Conservation (phyloP, 176 grass and related monocot species). For the Hsuehochloa calcarea region DNA sequence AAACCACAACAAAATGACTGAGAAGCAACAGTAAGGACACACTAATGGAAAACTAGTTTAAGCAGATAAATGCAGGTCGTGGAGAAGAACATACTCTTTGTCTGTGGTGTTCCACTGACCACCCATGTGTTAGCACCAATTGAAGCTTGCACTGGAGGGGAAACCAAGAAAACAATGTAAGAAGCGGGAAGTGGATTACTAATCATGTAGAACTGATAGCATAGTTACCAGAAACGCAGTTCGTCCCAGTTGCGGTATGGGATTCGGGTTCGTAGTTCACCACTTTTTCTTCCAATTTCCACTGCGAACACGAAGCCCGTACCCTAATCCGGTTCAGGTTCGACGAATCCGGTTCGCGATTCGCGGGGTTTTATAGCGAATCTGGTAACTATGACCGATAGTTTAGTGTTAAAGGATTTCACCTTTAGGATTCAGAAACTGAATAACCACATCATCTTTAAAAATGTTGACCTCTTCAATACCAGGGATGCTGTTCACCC, state of each 20-base stretch:
- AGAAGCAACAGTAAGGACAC: neutral
- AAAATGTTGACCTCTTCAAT: constrained; percentile 99
- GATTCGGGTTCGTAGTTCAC: no score
- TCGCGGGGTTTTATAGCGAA: no score
- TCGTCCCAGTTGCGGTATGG: no score
- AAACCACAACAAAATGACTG: constrained; percentile 1
- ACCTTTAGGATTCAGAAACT: constrained; percentile 99
- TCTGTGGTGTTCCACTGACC: constrained; percentile 96
- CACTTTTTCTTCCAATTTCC: no score
- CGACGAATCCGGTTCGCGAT: no score
- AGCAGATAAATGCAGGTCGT: constrained; percentile 6
- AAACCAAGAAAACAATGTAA: constrained; percentile 30
- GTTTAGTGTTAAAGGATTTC: neutral
- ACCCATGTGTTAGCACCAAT: constrained; percentile 98
- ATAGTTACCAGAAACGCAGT: no score
- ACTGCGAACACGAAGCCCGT: no score
- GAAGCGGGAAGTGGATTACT: neutral
- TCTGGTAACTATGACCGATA: no score
- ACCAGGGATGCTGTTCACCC: constrained; percentile 83
- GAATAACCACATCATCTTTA: constrained; percentile 95
- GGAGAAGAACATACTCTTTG: constrained; percentile 66
- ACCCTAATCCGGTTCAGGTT: no score
- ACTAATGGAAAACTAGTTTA: neutral
- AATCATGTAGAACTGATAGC: neutral
- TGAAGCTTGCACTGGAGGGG: constrained; percentile 86